Base-by-base conservation (phyloP, 495 filamentous ascomycete species). In the Aspergillus affinis region DNA sequence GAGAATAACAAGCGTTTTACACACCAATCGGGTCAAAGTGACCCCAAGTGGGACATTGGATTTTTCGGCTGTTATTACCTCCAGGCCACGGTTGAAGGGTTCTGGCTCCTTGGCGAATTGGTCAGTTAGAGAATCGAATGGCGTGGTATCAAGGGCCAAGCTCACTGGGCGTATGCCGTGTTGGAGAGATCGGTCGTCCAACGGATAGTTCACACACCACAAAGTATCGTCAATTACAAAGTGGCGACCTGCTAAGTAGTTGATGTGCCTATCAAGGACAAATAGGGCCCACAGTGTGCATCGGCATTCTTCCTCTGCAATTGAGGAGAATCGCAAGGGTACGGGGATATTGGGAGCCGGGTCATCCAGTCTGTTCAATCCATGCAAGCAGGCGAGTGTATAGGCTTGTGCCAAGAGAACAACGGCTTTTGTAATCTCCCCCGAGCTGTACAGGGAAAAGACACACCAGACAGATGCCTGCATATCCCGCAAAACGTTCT, bases 141-240 rank as follows among this genome's bases (percentile, higher is more conserved):
- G 29, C 8, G n/a, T n/a, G n/a, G 8, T 30, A 30, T 30, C 4
- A 30, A 30, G 29, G 29, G 29, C 8, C 4, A 30, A 30, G 29
- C 29, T 30, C 8, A 30, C 51, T 53, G 51, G 51, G 51, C 51
- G 51, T 21, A 30, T 18, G n/a, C 51, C 51, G 26, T 29, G 51
- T 29, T 53, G 51, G 36, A 53, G 51, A 17, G 51, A 53, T 21
- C 21, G 21, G 26, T 53, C 51, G 21, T 53, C 51, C 26, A 53
- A 19, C 4, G 51, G 51, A 30, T 53, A 53, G 51, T 53, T 53
- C 26, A 53, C 51, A 53, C 51, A 53, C 51, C 51, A 53, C n/a
- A n/a, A 30, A 17, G 36, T 32, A 53, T 53, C 51, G 20, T 27
- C 20, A 53, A 53, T 53, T 5, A 53, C 51, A 53, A 53, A 53